Evolutionary conservation across 768 basidiomycete species (phyloP).

Genomic region (Austroboletus eburneus): DNA sequence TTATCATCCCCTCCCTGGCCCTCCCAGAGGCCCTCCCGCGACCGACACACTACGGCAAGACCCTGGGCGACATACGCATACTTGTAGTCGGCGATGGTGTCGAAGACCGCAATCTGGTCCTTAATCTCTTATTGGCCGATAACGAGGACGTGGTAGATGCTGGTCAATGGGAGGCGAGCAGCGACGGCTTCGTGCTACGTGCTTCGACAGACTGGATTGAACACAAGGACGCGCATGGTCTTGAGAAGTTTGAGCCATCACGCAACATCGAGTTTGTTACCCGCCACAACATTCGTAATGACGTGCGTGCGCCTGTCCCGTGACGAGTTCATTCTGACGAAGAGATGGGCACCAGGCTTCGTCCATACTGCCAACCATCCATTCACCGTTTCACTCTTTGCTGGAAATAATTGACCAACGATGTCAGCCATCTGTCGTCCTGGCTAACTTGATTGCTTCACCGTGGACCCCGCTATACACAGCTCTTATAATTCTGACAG

Average conservation of each 20-base stretch:
- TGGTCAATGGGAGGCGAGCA: constrained; percentile 51
- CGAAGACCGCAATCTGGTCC: constrained; percentile 34
- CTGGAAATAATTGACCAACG: constrained; percentile 51
- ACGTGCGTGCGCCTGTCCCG: constrained; percentile 39
- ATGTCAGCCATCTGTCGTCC: constrained; percentile 45
- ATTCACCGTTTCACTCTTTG: constrained; percentile 52
- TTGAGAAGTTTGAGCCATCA: constrained; percentile 62
- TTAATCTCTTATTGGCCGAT: constrained; percentile 50
- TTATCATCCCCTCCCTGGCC: constrained; percentile 67
- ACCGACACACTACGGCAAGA: constrained; percentile 67
- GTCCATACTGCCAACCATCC: constrained; percentile 43
- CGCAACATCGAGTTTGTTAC: constrained; percentile 62
- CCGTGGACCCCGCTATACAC: constrained; percentile 57
- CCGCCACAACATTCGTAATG: constrained; percentile 37
- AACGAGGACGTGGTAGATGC: constrained; percentile 68
- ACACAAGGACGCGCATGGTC: constrained; percentile 57
- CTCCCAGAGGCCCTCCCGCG: constrained; percentile 58
- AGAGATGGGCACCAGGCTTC: constrained; percentile 19
- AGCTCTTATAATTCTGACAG: constrained; percentile 51
- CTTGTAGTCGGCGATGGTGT: constrained; percentile 49
- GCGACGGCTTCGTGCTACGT: constrained; percentile 41
- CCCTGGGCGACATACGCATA: constrained; percentile 56
- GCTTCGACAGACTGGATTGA: constrained; percentile 75
- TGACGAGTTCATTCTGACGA: constrained; percentile 5
- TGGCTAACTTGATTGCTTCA: constrained; percentile 55